Evolutionary conservation across 1,284 basidiomycete species (phyloP).

Genomic region (Nidula niveotomentosa): DNA sequence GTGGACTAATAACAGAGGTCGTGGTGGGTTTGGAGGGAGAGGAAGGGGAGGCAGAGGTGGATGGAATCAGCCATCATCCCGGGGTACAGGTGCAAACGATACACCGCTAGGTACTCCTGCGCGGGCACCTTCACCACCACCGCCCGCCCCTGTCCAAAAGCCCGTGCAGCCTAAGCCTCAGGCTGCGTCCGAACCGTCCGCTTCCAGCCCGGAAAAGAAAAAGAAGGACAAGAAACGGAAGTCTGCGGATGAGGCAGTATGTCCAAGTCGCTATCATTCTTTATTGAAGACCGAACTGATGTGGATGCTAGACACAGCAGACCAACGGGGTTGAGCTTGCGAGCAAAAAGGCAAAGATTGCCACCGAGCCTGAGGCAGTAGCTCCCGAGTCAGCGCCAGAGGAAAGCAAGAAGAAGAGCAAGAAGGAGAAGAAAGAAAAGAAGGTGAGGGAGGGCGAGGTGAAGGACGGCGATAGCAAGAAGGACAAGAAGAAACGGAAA

Average conservation of each 20-base stretch:
- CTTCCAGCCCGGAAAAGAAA: not conserved
- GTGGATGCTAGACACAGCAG: not conserved
- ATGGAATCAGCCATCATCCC: conserved; percentile 26
- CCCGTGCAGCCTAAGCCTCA: not conserved
- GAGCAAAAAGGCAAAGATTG: conserved; percentile 20
- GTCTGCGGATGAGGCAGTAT: not conserved
- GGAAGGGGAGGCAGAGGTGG: conserved; percentile 24
- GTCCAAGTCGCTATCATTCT: conserved; percentile 7
- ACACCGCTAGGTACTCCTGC: conserved; percentile 66
- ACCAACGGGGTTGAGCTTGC: not conserved
- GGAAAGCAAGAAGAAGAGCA: conserved; percentile 17
- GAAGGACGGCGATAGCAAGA: conserved; percentile 4
- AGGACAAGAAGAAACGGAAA: conserved; percentile 12
- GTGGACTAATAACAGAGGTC: conserved; percentile 7
- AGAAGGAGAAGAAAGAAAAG: conserved; percentile 14
- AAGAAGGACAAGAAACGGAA: conserved; percentile 5
- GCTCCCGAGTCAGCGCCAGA: not conserved
- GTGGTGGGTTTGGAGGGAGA: conserved; percentile 16
- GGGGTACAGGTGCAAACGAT: conserved; percentile 64
- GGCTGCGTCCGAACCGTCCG: not conserved
- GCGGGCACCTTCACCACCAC: conserved; percentile 42
- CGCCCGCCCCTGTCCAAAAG: conserved; percentile 13
- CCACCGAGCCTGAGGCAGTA: conserved; percentile 6
- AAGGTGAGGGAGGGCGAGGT: conserved; percentile 15
- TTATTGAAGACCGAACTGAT: not conserved